A percentile compares a stretch with the other conserved stretches of the same genome.
Conservation (phyloP, 768 basidiomycete genomes). For the Suillus fuscotomentosus region DNA sequence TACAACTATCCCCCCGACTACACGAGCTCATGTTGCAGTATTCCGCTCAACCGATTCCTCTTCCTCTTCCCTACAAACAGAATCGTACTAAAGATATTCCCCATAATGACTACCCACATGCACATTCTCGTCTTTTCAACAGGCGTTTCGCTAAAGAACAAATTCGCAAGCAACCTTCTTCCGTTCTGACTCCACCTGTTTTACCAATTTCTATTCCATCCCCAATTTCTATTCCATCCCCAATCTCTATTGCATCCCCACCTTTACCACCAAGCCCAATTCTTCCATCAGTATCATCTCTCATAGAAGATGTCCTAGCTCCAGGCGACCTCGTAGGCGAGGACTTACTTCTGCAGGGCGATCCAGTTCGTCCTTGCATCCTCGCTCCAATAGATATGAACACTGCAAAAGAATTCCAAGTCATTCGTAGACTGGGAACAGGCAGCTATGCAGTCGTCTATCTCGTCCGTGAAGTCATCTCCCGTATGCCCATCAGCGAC, state of each 20-base stretch:
- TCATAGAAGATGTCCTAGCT: slow-evolving; percentile 52
- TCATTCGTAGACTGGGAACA: slow-evolving; percentile 81
- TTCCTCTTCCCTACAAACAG: slow-evolving; percentile 29
- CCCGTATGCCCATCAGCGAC: slow-evolving; percentile 33
- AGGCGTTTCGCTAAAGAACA: slow-evolving; percentile 34
- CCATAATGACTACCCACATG: slow-evolving; percentile 25
- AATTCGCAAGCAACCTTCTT: slow-evolving; percentile 15
- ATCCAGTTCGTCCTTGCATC: slow-evolving; percentile 56
- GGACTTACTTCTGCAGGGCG: slow-evolving; percentile 63
- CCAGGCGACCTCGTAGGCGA: slow-evolving; percentile 76
- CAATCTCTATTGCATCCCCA: slow-evolving; percentile 30
- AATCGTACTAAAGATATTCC: slow-evolving; percentile 31
- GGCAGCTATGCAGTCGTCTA: slow-evolving; percentile 96
- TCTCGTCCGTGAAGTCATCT: slow-evolving; percentile 73
- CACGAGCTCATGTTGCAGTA: slow-evolving; percentile 61
- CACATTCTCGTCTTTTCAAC: slow-evolving; percentile 31
- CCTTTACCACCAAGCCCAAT: slow-evolving; percentile 32
- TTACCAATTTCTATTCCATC: slow-evolving; percentile 25
- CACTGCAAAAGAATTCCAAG: slow-evolving; percentile 70
- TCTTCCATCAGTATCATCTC: slow-evolving; percentile 28
- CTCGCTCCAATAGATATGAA: slow-evolving; percentile 34
- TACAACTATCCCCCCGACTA: slow-evolving; percentile 27
- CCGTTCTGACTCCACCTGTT: slow-evolving; percentile 5
- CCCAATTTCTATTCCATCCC: slow-evolving; percentile 26
- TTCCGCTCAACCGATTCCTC: slow-evolving; percentile 32